Conservation (phyloP, 2,329 filamentous ascomycete species). For the Harringtonia lauricola region DNA sequence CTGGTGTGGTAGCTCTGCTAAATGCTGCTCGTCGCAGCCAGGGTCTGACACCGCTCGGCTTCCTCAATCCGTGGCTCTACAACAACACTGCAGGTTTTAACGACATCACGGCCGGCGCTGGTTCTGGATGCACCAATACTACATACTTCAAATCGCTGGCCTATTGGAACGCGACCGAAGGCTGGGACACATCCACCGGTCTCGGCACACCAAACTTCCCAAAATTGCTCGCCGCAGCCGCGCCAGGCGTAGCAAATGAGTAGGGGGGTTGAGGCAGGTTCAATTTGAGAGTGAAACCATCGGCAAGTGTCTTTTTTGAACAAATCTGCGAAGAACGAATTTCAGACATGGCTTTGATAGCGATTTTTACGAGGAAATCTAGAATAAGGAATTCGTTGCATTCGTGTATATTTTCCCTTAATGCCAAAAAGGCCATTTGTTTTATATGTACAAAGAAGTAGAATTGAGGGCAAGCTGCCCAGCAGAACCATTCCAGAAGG, state of each 20-base stretch:
- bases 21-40: constrained; percentile 29
- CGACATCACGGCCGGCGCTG: constrained; percentile 16
- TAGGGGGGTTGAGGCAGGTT: neutral
- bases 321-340: too few relatives aligned
- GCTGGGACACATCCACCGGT: constrained; percentile 23
- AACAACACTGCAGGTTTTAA: constrained; percentile 15
- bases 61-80: constrained; percentile 32
- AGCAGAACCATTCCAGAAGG: too few relatives aligned
- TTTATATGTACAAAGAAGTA: too few relatives aligned
- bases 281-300: too few relatives aligned
- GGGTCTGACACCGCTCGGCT: constrained; percentile 26
- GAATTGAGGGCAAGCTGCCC: too few relatives aligned
- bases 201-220: constrained; percentile 17
- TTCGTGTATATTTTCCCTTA: too few relatives aligned
- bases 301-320: too few relatives aligned
- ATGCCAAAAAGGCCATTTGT: too few relatives aligned
- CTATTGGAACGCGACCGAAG: constrained; percentile 19
- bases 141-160: constrained; percentile 7
- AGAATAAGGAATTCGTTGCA: too few relatives aligned
- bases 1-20: constrained; percentile 29
- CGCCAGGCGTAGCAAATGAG: neutral
- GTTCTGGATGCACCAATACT: constrained; percentile 14
- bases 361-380: too few relatives aligned
- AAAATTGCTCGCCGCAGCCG: constrained; percentile 5
- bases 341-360: too few relatives aligned